Conservation (phyloP, 1,284 basidiomycete genomes). For the Calocybe gambosa region DNA sequence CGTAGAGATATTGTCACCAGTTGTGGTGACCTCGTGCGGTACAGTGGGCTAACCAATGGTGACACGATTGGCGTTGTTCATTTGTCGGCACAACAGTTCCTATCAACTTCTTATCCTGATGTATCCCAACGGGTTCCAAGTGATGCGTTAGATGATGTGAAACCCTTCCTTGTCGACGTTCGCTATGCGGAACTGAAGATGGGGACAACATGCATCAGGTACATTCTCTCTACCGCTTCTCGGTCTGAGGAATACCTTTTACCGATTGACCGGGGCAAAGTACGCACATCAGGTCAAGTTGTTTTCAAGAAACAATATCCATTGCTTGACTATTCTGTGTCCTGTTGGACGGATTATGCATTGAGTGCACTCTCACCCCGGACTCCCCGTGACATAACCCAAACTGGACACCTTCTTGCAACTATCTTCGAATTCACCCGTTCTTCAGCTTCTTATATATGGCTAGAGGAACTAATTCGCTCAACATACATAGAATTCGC, state of each 20-base stretch:
- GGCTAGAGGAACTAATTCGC: constrained; percentile 5
- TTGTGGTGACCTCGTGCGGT: too few species aligned
- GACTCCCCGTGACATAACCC: background rate
- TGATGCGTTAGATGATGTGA: background rate
- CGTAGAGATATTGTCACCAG: too few species aligned
- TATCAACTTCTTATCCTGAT: too few species aligned
- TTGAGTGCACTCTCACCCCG: background rate
- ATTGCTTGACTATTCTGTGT: constrained; percentile 1
- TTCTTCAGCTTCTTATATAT: constrained; percentile 3
- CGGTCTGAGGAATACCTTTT: background rate
- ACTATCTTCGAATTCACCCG: background rate
- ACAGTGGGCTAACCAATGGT: too few species aligned
- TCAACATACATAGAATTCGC: constrained; percentile 1
- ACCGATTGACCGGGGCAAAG: too few species aligned
- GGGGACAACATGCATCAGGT: constrained; percentile 2
- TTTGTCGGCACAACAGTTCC: too few species aligned
- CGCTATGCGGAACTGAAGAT: constrained; percentile 2
- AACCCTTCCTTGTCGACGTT: constrained; percentile 5
- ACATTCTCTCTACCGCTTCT: constrained; percentile 1
- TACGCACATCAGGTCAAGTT: background rate
- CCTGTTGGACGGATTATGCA: constrained; percentile 7
- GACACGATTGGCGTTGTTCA: too few species aligned
- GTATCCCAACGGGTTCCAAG: background rate
- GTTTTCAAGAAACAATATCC: background rate
- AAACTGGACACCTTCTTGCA: background rate